Conservation (phyloP, 495 filamentous ascomycete genomes). For the Penicillium samsonianum region DNA sequence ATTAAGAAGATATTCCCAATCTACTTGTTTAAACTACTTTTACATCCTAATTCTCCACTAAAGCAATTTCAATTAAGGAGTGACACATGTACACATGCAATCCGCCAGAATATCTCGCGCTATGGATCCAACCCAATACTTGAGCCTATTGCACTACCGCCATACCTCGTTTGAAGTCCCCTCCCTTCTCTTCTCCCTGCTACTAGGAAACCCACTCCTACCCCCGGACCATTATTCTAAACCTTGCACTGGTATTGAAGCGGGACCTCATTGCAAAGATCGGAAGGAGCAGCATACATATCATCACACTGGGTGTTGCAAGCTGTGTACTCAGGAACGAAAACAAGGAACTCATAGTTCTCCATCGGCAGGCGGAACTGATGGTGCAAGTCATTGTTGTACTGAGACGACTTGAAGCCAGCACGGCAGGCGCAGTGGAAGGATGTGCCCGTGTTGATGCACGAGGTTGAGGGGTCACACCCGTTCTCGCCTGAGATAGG, state of each 20-base stretch:
- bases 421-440: constrained; percentile 74
- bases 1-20: constrained; percentile 27
- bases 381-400: constrained; percentile 34
- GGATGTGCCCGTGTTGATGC: constrained; percentile 63
- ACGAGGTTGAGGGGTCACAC: constrained; percentile 47
- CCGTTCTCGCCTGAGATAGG: constrained; percentile 44
- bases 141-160: background rate
- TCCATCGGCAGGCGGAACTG: constrained; percentile 46
- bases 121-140: background rate
- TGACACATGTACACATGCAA: background rate
- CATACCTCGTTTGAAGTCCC: background rate
- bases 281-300: constrained; percentile 28
- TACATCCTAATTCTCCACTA: background rate
- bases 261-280: constrained; percentile 44
- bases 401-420: constrained; percentile 61
- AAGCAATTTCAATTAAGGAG: constrained; percentile 2
- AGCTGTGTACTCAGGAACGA: constrained; percentile 39
- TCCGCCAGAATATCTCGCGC: background rate
- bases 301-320: constrained; percentile 46
- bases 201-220: background rate
- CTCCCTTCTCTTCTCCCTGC: background rate
- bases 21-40: constrained; percentile 13
- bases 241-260: constrained; percentile 33
- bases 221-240: constrained; percentile 13
- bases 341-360: constrained; percentile 47